phyloP scores from a whole-genome alignment of 2,329 filamentous ascomycete genomes.

The Botrytis sinoallii region DNA sequence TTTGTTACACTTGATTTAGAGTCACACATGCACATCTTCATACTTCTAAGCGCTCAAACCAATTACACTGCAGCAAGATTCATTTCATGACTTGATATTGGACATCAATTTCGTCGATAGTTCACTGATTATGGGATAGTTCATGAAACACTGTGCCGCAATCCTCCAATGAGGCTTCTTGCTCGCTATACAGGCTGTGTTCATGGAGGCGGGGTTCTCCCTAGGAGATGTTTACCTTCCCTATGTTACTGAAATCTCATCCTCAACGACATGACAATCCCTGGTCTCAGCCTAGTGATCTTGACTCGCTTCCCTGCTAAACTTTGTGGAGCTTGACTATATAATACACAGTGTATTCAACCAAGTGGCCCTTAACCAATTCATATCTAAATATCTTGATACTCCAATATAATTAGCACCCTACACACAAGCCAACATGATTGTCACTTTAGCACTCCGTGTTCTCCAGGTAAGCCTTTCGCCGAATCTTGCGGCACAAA shows the following conservation, averaged over 20 bases:
- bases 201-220: background rate
- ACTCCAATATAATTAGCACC: background rate
- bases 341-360: constrained; percentile 10
- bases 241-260: background rate
- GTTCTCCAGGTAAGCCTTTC: constrained; percentile 24
- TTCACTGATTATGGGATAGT: background rate
- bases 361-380: background rate
- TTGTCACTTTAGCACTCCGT: constrained; percentile 29
- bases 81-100: background rate
- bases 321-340: background rate
- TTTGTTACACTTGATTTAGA: background rate
- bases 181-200: constrained; percentile 7
- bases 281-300: background rate
- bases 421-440: constrained; percentile 24
- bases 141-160: constrained; percentile 25
- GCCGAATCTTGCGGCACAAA: background rate
- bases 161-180: constrained; percentile 19
- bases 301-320: constrained; percentile 4
- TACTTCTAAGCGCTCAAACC: background rate
- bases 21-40: background rate
- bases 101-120: background rate
- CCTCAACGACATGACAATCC: constrained; percentile 1
- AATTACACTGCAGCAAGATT: background rate
- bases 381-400: background rate
- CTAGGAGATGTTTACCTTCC: background rate